phyloP scores from a whole-genome alignment of 164 flowering plant species.

The Euptelea pleiosperma region DNA sequence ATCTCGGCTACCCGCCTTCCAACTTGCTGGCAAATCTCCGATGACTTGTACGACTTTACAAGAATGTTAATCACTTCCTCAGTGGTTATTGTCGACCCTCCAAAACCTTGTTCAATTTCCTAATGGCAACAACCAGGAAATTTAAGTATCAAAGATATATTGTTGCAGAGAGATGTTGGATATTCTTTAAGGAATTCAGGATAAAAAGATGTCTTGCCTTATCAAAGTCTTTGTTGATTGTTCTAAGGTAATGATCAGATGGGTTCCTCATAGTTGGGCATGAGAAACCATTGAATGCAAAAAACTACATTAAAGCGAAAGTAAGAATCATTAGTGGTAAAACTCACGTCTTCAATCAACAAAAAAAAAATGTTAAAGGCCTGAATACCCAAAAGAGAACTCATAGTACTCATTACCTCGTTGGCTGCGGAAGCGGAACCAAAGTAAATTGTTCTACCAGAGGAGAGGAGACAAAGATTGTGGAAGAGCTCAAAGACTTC shows the following conservation, averaged over 20 bases:
- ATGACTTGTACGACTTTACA: constrained; percentile 41
- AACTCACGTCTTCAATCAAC: too few relatives aligned
- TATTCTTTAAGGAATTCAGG: too few relatives aligned
- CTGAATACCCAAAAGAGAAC: too few relatives aligned
- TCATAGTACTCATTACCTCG: constrained; percentile 26
- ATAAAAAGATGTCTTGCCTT: constrained; percentile 47
- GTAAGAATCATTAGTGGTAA: too few relatives aligned
- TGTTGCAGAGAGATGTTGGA: not conserved
- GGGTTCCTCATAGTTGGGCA: constrained; percentile 72
- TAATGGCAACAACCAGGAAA: constrained; percentile 5
- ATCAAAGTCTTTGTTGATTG: constrained; percentile 72
- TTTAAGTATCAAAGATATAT: not conserved
- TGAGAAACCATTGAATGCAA: constrained; percentile 59
- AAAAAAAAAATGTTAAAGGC: too few relatives aligned
- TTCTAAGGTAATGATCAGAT: constrained; percentile 72
- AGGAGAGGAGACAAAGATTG: constrained; percentile 53
- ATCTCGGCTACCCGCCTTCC: constrained; percentile 22
- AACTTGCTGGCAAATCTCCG: constrained; percentile 28
- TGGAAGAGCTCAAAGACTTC: constrained; percentile 62
- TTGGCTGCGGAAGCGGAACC: constrained; percentile 43
- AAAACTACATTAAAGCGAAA: too few relatives aligned
- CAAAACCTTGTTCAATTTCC: constrained; percentile 40
- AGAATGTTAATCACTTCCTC: constrained; percentile 45
- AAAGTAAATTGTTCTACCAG: constrained; percentile 60
- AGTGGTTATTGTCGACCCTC: constrained; percentile 19